These are phyloP conservation scores for Lentinula detonsa DNA, from an alignment of 768 basidiomycete genomes.

Conservation along the genomic window DNA sequence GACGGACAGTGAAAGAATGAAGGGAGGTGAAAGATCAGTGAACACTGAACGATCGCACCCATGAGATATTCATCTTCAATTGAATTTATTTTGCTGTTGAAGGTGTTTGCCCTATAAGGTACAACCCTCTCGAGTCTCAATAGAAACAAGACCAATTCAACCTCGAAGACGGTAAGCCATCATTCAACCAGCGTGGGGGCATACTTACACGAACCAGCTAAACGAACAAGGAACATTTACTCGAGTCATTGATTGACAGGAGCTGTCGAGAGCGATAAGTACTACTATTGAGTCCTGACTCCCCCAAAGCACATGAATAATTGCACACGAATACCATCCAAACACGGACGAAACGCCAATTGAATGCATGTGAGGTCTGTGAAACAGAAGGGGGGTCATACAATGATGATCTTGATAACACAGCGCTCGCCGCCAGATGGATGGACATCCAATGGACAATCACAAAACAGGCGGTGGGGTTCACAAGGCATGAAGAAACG, in stretches of 20 bases:
- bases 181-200: not conserved
- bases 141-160: too few species aligned
- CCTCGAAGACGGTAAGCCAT: too few species aligned
- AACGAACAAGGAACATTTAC: not conserved
- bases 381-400: not conserved
- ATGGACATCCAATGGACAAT: not conserved
- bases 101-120: too few species aligned
- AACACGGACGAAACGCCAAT: not conserved
- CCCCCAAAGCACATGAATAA: not conserved
- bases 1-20: too few species aligned
- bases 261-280: not conserved
- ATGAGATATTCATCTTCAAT: too few species aligned
- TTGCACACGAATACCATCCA: not conserved
- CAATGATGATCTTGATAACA: not conserved
- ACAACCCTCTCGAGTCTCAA: too few species aligned
- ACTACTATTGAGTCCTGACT: too few species aligned
- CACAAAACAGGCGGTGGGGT: not conserved
- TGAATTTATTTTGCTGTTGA: too few species aligned
- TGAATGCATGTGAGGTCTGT: not conserved
- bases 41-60: too few species aligned
- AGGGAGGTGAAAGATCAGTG: too few species aligned
- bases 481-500: not conserved
- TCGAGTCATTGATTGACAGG: slow-evolving; percentile 1
- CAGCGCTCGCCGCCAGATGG: not conserved
- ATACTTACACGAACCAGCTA: not conserved